Conservation (phyloP, 306 rosid genomes). For the Rubus parviflorus region DNA sequence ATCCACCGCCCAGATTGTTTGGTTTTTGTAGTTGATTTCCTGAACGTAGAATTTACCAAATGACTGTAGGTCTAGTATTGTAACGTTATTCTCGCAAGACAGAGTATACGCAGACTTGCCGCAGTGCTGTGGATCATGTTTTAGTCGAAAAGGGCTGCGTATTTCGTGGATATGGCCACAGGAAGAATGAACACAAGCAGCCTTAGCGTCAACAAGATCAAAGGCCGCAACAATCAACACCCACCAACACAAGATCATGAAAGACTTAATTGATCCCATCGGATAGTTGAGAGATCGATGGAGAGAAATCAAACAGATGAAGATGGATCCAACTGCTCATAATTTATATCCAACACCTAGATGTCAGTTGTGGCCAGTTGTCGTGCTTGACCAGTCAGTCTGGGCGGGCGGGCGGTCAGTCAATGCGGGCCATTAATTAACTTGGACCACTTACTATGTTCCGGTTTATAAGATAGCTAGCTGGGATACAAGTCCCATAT, state of each 20-base stretch:
- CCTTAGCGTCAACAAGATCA: neutral
- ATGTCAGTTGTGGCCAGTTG: too few relatives aligned
- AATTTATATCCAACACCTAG: too few relatives aligned
- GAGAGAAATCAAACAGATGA: too few relatives aligned
- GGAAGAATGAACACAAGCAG: neutral
- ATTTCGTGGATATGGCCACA: conserved; percentile 15
- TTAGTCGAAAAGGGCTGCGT: neutral
- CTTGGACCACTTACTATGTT: too few relatives aligned
- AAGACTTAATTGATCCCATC: too few relatives aligned
- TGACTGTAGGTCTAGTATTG: neutral
- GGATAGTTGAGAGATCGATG: too few relatives aligned
- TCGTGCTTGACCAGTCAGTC: too few relatives aligned
- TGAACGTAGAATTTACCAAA: conserved; percentile 4
- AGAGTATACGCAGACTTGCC: neutral
- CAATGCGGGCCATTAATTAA: too few relatives aligned
- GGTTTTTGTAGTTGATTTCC: conserved; percentile 29
- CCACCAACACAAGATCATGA: neutral
- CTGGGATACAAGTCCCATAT: too few relatives aligned
- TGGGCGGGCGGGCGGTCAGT: too few relatives aligned
- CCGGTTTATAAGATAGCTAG: too few relatives aligned
- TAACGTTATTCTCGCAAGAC: conserved; percentile 1
- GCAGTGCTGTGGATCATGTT: neutral
- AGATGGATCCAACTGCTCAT: too few relatives aligned
- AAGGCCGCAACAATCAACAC: neutral
- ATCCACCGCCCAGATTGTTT: neutral